Evolutionary conservation across 2,329 filamentous ascomycete genomes (phyloP), one percentile per base, ranked within the genome.

Genomic region (Fusarium tuaranense): DNA sequence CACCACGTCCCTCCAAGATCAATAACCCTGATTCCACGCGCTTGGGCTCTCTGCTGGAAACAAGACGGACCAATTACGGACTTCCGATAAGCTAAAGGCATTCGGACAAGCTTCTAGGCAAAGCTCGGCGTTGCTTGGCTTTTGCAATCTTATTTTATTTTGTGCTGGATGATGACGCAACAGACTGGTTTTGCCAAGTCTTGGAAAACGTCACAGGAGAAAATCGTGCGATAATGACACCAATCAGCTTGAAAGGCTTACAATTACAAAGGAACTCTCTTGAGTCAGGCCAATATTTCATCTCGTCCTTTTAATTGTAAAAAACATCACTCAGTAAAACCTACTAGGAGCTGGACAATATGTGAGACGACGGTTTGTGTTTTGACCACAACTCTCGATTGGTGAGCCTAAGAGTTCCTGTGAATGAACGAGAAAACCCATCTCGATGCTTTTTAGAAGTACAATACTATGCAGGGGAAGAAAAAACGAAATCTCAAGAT

Each of bases 61-160:
- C 13, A 14, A 14, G 20, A 25, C 25, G 5, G 41, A 14, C 63
- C 63, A 66, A 66, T 66, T 27, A 48, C 9, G 1, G 2, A 34
- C 1, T 8, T 3, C n/a, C 2, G 41, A 53, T 38, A 39, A 51
- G 64, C 34, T 53, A 14, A 18, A n/a, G 30, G 27, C 27, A 30
- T 32, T 25, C 10, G n/a, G 39, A 39, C 32, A 65, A 61, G 63
- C 22, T 62, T 66, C 39, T 61, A n/a, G 53, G 63, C 57, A 30
- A 61, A 25, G 41, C 64, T 66, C 34, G 44, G 64, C 64, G 22
- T 48, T 30, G 25, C 59, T 61, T 61, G 39, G 59, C 59, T 34
- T 30, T 41, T 46, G 59, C 38, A 44, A 39, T 59, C 32, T 39
- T 39, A 27, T 36, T 38, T 59, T 36, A 6, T 13, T 36, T 32